Percentiles rank a stretch among this genome's conserved stretches.
These are phyloP conservation scores for Irpex lacteus DNA, from an alignment of 1,284 basidiomycete species.

Conservation along the genomic window DNA sequence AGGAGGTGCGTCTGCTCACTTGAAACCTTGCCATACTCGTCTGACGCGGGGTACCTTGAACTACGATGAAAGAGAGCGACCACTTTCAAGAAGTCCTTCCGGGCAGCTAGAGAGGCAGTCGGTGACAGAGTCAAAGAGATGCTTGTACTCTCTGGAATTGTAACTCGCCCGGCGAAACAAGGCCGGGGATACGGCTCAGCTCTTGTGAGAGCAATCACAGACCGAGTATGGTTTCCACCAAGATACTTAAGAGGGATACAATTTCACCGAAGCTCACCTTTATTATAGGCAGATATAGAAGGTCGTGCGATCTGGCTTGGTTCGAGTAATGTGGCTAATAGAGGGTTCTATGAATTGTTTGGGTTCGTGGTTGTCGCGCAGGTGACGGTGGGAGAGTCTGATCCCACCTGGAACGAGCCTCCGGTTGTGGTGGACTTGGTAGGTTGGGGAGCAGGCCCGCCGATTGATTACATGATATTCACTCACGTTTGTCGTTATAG, in stretches of 20 bases:
- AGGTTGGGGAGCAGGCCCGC: not conserved
- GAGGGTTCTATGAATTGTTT: conserved; percentile 10
- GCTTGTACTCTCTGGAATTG: not conserved
- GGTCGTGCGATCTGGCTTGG: conserved; percentile 5
- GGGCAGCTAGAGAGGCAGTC: not conserved
- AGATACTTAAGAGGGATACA: too few relatives aligned
- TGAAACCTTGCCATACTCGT: too few relatives aligned
- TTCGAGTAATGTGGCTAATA: conserved; percentile 13
- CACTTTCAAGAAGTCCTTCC: too few relatives aligned
- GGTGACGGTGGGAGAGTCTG: conserved; percentile 7
- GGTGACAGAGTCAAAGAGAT: not conserved
- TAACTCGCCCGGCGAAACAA: conserved; percentile 1
- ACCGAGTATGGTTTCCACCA: not conserved
- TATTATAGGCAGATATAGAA: conserved; percentile 6
- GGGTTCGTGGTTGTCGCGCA: conserved; percentile 4
- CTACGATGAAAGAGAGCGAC: too few relatives aligned
- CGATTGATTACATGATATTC: not conserved
- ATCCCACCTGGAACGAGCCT: conserved; percentile 11
- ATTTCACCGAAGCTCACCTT: not conserved
- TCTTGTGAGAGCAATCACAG: not conserved
- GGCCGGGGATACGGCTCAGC: conserved; percentile 7
- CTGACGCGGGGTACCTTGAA: too few relatives aligned
- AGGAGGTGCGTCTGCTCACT: too few relatives aligned
- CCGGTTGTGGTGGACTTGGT: conserved; percentile 7
- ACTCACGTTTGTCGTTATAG: not conserved